Conservation (phyloP, 83 land plant species). For the Larix sibirica region DNA sequence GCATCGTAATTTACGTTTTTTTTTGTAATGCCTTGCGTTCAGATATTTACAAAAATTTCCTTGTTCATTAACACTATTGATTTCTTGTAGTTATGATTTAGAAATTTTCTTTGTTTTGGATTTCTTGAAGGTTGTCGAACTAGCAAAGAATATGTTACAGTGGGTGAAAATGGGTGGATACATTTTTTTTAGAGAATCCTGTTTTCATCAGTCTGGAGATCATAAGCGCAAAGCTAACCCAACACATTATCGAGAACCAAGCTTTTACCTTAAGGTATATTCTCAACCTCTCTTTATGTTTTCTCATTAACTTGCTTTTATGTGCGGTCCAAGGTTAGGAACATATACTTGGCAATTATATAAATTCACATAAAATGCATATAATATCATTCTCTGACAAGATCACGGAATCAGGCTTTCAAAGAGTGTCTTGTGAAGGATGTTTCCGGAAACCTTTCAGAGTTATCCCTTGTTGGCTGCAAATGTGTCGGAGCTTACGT, state of each 20-base stretch:
- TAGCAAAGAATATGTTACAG: slow-evolving; percentile 70
- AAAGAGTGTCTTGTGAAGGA: slow-evolving; percentile 66
- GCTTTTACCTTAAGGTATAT: slow-evolving; percentile 89
- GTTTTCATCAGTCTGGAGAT: slow-evolving; percentile 99
- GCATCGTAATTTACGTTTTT: neutral
- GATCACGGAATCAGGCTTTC: slow-evolving; percentile 53
- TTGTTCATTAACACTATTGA: neutral
- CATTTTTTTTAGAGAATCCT: slow-evolving; percentile 96
- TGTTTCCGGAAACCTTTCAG: slow-evolving; percentile 65
- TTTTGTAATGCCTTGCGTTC: neutral
- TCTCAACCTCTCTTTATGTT: neutral
- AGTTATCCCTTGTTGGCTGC: slow-evolving; percentile 70
- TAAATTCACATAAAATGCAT: neutral
- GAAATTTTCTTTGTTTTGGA: too few relatives aligned
- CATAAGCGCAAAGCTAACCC: slow-evolving; percentile 86
- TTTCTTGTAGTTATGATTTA: neutral
- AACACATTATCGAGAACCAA: slow-evolving; percentile 95
- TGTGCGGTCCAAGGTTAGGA: neutral
- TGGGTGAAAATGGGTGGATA: slow-evolving; percentile 91
- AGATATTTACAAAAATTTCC: neutral
- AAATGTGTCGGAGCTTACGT: slow-evolving; percentile 99
- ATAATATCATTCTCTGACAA: neutral
- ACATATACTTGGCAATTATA: neutral
- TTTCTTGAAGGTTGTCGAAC: slow-evolving; percentile 57
- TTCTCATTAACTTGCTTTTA: neutral